Percentiles rank a stretch among this genome's conserved stretches.
Evolutionary conservation across 352 stramenopile species (phyloP).

Genomic region (Phytopythium kandeliae): DNA sequence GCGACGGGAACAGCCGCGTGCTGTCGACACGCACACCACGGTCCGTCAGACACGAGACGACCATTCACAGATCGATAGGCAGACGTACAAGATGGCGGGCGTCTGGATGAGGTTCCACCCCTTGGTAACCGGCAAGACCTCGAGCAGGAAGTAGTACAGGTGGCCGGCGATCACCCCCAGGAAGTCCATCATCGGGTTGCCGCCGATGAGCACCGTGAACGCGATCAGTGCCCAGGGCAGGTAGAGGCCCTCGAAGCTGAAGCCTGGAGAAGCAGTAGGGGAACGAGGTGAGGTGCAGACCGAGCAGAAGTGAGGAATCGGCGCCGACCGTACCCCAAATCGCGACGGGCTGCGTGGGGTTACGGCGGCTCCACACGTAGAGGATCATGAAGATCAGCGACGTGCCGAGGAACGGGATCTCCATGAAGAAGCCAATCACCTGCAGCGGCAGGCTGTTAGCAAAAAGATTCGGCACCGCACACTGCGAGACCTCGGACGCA

Average conservation of each 20-base stretch:
- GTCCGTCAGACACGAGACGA: no score
- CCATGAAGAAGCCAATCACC: slow-evolving; percentile 82
- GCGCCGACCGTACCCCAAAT: slow-evolving; percentile 63
- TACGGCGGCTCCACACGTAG: slow-evolving; percentile 88
- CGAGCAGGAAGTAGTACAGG: slow-evolving; percentile 88
- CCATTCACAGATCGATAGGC: no score
- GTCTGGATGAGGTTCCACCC: slow-evolving; percentile 82
- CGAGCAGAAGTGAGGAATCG: not conserved
- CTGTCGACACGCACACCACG: no score
- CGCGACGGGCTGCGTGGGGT: slow-evolving; percentile 70
- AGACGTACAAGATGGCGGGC: slow-evolving; percentile 71
- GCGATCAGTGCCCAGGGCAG: slow-evolving; percentile 87
- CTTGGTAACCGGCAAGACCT: slow-evolving; percentile 83
- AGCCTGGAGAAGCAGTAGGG: slow-evolving; percentile 27
- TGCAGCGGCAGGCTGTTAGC: no score
- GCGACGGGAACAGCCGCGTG: slow-evolving; percentile 63
- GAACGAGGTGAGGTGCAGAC: no score
- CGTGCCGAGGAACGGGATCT: slow-evolving; percentile 72
- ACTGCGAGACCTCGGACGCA: no score
- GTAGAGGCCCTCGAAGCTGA: slow-evolving; percentile 85
- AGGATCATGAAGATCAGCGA: slow-evolving; percentile 90
- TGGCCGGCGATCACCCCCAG: slow-evolving; percentile 83
- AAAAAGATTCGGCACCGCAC: no score
- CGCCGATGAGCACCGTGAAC: slow-evolving; percentile 84
- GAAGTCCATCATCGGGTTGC: slow-evolving; percentile 84